Percentiles rank a stretch among this genome's conserved stretches.
phyloP scores from a whole-genome alignment of 306 rosid genomes.

The Lathyrus sativus region DNA sequence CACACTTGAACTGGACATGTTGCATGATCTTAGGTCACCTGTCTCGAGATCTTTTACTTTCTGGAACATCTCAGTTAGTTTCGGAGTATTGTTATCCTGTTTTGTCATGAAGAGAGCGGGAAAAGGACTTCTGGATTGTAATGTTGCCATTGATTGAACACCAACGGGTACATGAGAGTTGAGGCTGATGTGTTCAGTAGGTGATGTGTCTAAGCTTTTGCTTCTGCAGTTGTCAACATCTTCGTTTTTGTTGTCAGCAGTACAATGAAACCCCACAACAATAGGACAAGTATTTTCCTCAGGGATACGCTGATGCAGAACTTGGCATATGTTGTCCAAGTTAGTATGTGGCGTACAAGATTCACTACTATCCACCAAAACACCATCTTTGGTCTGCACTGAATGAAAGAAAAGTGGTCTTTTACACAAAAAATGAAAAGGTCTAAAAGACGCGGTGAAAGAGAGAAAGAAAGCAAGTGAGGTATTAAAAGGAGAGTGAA shows the following conservation, averaged over 20 bases:
- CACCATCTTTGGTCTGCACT: slow-evolving; percentile 94
- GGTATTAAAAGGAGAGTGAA: not conserved
- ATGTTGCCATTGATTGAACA: slow-evolving; percentile 43
- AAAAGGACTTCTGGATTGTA: slow-evolving; percentile 47
- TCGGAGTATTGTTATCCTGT: slow-evolving; percentile 51
- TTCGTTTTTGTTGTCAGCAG: slow-evolving; percentile 45
- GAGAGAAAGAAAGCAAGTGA: not conserved
- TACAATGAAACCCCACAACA: slow-evolving; percentile 51
- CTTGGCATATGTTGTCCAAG: slow-evolving; percentile 51
- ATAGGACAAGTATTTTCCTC: slow-evolving; percentile 59
- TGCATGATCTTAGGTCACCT: slow-evolving; percentile 60
- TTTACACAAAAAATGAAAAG: slow-evolving; percentile 59
- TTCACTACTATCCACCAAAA: slow-evolving; percentile 58
- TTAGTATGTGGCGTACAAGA: slow-evolving; percentile 48
- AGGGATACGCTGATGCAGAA: slow-evolving; percentile 40
- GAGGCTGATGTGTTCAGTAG: slow-evolving; percentile 46
- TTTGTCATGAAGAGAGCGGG: slow-evolving; percentile 42
- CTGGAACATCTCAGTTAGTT: slow-evolving; percentile 50
- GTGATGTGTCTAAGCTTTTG: slow-evolving; percentile 45
- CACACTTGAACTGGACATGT: slow-evolving; percentile 69
- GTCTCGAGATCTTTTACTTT: slow-evolving; percentile 67
- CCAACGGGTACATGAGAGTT: slow-evolving; percentile 51
- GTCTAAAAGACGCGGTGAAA: slow-evolving; percentile 12
- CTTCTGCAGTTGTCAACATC: slow-evolving; percentile 39
- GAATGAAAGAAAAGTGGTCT: slow-evolving; percentile 67